A percentile compares a stretch with the other conserved stretches of the same genome.
Evolutionary conservation across 495 filamentous ascomycete genomes (phyloP).

Genomic region (Podospora anserina): DNA sequence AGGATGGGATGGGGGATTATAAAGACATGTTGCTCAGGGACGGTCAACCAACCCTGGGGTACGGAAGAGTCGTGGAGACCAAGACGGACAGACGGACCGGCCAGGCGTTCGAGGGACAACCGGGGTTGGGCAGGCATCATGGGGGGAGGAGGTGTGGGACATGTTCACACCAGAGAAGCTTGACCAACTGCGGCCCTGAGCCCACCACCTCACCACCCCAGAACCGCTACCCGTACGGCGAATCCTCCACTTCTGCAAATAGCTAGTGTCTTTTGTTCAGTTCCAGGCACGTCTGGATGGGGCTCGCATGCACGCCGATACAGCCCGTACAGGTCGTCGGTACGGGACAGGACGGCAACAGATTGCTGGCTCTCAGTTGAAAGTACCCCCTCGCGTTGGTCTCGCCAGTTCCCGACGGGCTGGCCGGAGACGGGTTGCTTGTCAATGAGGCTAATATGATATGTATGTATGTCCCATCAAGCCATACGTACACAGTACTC

Average conservation of each 20-base stretch:
- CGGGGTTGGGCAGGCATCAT: slow-evolving; percentile 5
- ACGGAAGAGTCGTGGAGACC: slow-evolving; percentile 14
- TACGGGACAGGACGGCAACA: slow-evolving; percentile 27
- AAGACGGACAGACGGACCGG: slow-evolving; percentile 31
- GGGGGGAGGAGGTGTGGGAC: slow-evolving; percentile 10
- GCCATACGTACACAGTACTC: too few species aligned
- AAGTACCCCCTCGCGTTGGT: slow-evolving; percentile 17
- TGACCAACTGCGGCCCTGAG: slow-evolving; percentile 24
- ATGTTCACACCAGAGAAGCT: slow-evolving; percentile 24
- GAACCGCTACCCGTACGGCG: slow-evolving; percentile 8
- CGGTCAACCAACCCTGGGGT: slow-evolving; percentile 14
- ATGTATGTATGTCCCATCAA: slow-evolving; percentile 3
- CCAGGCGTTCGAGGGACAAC: slow-evolving; percentile 18
- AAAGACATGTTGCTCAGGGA: slow-evolving; percentile 17
- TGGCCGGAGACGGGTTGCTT: slow-evolving; percentile 20
- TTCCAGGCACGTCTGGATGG: slow-evolving; percentile 1
- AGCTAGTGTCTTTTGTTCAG: slow-evolving; percentile 13
- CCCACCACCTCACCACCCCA: slow-evolving; percentile 8
- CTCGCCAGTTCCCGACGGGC: slow-evolving; percentile 19
- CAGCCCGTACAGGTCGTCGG: slow-evolving; percentile 9
- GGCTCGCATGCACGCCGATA: slow-evolving; percentile 7
- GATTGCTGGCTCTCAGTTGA: slow-evolving; percentile 22
- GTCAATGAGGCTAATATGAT: slow-evolving; percentile 31
- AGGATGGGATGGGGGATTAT: slow-evolving; percentile 24
- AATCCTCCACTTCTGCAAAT: slow-evolving; percentile 31